These are phyloP conservation scores for Xylaria multiplex DNA, from an alignment of 2,329 filamentous ascomycete genomes.

Conservation along the genomic window DNA sequence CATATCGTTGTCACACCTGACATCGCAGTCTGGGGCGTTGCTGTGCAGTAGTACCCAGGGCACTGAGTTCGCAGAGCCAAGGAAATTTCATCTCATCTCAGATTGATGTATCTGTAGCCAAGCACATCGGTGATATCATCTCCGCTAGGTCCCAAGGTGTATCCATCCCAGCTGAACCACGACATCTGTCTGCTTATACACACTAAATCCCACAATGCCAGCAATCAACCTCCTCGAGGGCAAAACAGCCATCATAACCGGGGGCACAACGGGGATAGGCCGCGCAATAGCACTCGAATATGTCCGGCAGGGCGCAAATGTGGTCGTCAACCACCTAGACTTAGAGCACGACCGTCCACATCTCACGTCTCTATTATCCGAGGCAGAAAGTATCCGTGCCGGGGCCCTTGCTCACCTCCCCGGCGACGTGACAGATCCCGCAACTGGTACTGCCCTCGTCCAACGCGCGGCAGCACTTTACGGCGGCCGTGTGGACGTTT, in stretches of 20 bases:
- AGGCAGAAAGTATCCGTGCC: conserved; percentile 58
- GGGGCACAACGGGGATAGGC: conserved; percentile 87
- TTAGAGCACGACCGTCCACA: conserved; percentile 62
- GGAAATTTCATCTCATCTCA: not conserved
- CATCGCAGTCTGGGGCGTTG: not conserved
- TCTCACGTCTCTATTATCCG: conserved; percentile 62
- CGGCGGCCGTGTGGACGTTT: conserved; percentile 72
- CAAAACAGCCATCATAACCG: conserved; percentile 88
- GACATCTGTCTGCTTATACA: not conserved
- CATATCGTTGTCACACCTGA: not conserved
- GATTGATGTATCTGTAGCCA: not conserved
- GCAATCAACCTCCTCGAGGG: conserved; percentile 68
- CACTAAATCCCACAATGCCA: conserved; percentile 51
- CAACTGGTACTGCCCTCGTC: conserved; percentile 76
- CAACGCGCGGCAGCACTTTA: conserved; percentile 70
- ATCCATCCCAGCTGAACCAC: not conserved
- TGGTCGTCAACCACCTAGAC: conserved; percentile 83
- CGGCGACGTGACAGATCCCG: conserved; percentile 80
- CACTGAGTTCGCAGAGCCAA: not conserved
- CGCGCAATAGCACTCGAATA: conserved; percentile 85
- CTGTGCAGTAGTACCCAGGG: not conserved
- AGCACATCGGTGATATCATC: not conserved
- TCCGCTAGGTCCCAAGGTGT: not conserved
- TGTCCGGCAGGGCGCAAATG: conserved; percentile 78
- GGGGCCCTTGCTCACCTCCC: conserved; percentile 72